Evolutionary conservation across 1,284 basidiomycete species (phyloP), one percentile per base, ranked within the genome.

Genomic region (Ustilago bromivora): DNA sequence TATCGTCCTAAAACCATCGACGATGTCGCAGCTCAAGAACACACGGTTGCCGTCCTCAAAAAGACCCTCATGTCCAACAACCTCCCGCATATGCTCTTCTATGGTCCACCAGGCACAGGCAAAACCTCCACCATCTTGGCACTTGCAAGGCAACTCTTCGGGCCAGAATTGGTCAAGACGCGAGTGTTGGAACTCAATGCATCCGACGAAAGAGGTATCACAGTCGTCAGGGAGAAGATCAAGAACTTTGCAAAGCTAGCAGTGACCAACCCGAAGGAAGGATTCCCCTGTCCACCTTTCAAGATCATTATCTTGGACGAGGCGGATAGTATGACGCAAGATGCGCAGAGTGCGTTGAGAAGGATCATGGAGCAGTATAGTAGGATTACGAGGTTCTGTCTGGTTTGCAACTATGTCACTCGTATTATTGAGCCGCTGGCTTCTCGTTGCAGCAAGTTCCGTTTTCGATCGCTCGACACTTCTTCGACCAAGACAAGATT

Each of bases 221-320:
- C 90, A 57, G 96, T 99, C 71, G 96, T 99, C 32, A 91, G 97
- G 79, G 97, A 99, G 70, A 99, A 99, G 89, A 94, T 99, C 89
- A 99, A 99, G 88, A 92, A 93, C 84, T 99, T 99, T 88, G 97
- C 97, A 23, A 92, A 95, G 73, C 79, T 86, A 31, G 84, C 87
- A 11, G 87, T 88, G 17, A 87, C 80, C 54, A 83, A 83, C 47
- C 72, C 82, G 6, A 79, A 82, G 53, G 58, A 75, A 38, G 78
- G 76, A 61, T 98, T 97, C 84, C 96, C 96, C 32, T 98, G 94
- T 84, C 97, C 97, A 36, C 96, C 97, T 0, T 99, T 95, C 89
- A 99, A 99, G 87, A 97, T 99, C 81, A 93, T 99, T 85, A 98
- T 99, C 74, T 90, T 99, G 19, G 97, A 99, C 84, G 97, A 99